Evolutionary conservation across 495 filamentous ascomycete genomes (phyloP).

Genomic region (Ramalina intermedia): DNA sequence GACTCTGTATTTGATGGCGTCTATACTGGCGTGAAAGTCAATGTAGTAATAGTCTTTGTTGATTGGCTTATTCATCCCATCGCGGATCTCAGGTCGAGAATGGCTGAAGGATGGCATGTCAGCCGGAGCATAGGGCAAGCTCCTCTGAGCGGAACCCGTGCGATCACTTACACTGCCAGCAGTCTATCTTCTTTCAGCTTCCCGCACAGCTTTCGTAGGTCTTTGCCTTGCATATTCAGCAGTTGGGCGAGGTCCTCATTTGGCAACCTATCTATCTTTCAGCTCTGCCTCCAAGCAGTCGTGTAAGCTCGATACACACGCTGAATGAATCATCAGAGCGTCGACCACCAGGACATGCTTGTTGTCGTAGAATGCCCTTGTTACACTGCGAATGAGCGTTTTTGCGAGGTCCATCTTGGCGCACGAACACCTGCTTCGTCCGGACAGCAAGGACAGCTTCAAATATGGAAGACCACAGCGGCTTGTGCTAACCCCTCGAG

Average conservation of each 20-base stretch:
- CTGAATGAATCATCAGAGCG: slow-evolving; percentile 81
- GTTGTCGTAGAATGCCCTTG: slow-evolving; percentile 84
- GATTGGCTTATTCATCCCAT: slow-evolving; percentile 65
- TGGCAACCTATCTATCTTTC: slow-evolving; percentile 41
- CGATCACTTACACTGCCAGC: slow-evolving; percentile 51
- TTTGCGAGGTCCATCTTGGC: slow-evolving; percentile 66
- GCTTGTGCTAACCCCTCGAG: background rate
- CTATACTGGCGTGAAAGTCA: slow-evolving; percentile 83
- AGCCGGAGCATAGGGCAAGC: slow-evolving; percentile 7
- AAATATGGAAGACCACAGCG: background rate
- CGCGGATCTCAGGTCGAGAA: slow-evolving; percentile 62
- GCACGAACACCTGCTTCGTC: background rate
- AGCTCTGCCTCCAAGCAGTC: background rate
- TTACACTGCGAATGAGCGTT: slow-evolving; percentile 73
- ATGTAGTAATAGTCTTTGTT: slow-evolving; percentile 93
- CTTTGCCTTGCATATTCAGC: slow-evolving; percentile 75
- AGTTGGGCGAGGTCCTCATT: slow-evolving; percentile 78
- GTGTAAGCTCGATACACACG: slow-evolving; percentile 34
- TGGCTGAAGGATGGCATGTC: slow-evolving; percentile 33
- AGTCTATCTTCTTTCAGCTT: slow-evolving; percentile 74
- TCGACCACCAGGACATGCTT: slow-evolving; percentile 82
- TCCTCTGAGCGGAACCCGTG: slow-evolving; percentile 3
- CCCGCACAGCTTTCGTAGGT: slow-evolving; percentile 74
- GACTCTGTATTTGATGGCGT: slow-evolving; percentile 91
- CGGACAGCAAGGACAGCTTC: background rate